Conservation (phyloP, 108 stramenopile species). For the Chaetoceros muelleri region DNA sequence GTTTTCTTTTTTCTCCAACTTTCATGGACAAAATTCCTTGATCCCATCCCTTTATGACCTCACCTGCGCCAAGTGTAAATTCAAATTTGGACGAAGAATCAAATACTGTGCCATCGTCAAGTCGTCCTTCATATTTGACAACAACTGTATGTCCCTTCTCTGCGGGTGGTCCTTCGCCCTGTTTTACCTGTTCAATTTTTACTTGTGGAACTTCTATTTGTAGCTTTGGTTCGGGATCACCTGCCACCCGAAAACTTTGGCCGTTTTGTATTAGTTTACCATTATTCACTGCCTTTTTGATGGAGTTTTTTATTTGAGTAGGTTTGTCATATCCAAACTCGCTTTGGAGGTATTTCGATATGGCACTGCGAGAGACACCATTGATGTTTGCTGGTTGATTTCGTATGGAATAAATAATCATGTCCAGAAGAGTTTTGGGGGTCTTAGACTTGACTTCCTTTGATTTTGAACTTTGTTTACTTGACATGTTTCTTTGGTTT, state of each 20-base stretch:
- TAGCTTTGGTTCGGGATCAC: conserved; percentile 25
- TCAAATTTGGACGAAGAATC: conserved; percentile 52
- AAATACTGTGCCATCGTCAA: conserved; percentile 56
- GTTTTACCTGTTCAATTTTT: conserved; percentile 33
- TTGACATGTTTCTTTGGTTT: too few relatives aligned
- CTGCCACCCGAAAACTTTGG: conserved; percentile 61
- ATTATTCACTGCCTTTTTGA: conserved; percentile 55
- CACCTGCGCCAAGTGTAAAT: conserved; percentile 68
- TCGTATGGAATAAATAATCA: conserved; percentile 66
- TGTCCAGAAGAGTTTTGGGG: conserved; percentile 67
- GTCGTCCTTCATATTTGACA: conserved; percentile 64
- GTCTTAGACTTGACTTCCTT: too few relatives aligned
- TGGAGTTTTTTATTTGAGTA: conserved; percentile 44
- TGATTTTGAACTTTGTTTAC: too few relatives aligned
- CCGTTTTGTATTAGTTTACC: conserved; percentile 50
- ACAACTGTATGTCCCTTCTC: conserved; percentile 50
- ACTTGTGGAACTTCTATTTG: conserved; percentile 24
- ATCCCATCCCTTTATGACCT: conserved; percentile 90
- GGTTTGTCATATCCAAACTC: conserved; percentile 58
- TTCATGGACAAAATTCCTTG: conserved; percentile 74
- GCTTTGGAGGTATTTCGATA: conserved; percentile 60
- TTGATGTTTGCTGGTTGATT: conserved; percentile 29
- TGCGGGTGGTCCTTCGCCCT: conserved; percentile 13
- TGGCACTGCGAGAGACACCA: conserved; percentile 53
- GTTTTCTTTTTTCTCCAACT: conserved; percentile 69